Evolutionary conservation across 2,329 filamentous ascomycete genomes (phyloP).

Genomic region (Penicillium sp.): DNA sequence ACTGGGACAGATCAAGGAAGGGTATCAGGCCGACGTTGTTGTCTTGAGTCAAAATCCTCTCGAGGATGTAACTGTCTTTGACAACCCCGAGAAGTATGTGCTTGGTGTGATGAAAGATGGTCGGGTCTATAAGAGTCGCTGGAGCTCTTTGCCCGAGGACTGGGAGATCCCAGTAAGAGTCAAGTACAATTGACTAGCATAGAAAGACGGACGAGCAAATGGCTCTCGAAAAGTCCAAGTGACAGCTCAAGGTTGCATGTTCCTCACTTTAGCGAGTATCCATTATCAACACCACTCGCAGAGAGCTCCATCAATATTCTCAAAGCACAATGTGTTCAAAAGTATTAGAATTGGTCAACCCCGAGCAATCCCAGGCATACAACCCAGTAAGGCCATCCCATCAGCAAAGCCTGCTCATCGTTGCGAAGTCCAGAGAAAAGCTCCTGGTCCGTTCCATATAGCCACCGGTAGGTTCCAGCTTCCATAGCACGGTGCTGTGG

Average conservation of each 20-base stretch:
- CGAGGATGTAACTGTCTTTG: conserved; percentile 55
- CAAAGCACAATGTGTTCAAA: too few species aligned
- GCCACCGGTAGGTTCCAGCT: not conserved
- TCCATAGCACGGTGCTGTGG: not conserved
- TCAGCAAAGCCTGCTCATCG: conserved; percentile 30
- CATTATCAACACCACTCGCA: too few species aligned
- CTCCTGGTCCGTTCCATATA: not conserved
- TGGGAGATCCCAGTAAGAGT: conserved; percentile 22
- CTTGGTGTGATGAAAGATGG: conserved; percentile 59
- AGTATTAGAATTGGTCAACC: conserved; percentile 6
- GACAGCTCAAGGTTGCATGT: too few species aligned
- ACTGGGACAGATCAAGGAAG: conserved; percentile 54
- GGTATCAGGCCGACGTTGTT: conserved; percentile 55
- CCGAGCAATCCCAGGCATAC: conserved; percentile 27
- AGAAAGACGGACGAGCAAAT: not conserved
- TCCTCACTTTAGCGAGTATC: too few species aligned
- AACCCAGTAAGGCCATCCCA: conserved; percentile 32
- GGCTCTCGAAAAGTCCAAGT: too few species aligned
- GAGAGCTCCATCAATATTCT: too few species aligned
- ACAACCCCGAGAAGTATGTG: conserved; percentile 49
- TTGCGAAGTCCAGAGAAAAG: conserved; percentile 16
- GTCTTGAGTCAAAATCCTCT: conserved; percentile 56
- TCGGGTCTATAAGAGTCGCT: conserved; percentile 43
- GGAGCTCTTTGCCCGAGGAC: conserved; percentile 23
- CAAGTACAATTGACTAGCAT: conserved; percentile 12